phyloP scores from a whole-genome alignment of 1,284 basidiomycete species.

The Apiotrichum gamsii region DNA sequence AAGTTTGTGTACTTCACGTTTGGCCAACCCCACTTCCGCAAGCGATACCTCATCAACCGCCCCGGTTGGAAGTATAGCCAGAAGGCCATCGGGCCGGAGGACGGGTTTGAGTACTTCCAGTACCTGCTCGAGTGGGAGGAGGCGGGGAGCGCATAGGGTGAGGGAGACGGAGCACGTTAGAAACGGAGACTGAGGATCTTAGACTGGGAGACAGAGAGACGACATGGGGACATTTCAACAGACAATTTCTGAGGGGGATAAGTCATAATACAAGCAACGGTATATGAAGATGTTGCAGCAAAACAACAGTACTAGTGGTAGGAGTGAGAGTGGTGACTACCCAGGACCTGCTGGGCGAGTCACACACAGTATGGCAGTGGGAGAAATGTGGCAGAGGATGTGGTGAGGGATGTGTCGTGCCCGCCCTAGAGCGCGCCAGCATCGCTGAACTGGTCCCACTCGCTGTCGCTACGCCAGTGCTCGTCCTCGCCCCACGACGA shows the following conservation, averaged over 20 bases:
- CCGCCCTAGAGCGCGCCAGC: too few species aligned
- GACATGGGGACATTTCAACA: too few species aligned
- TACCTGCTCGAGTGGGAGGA: constrained; percentile 52
- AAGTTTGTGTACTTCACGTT: constrained; percentile 80
- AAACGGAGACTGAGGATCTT: too few species aligned
- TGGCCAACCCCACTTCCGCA: constrained; percentile 84
- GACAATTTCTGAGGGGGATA: not conserved
- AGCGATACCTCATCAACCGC: constrained; percentile 54
- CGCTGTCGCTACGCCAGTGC: constrained; percentile 6
- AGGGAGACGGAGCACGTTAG: too few species aligned
- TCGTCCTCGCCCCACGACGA: constrained; percentile 13
- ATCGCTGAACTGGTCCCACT: constrained; percentile 14
- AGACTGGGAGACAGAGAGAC: too few species aligned
- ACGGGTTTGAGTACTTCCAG: constrained; percentile 79
- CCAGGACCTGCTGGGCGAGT: too few species aligned
- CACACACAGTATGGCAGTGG: too few species aligned
- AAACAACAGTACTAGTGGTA: not conserved
- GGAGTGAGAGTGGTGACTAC: not conserved
- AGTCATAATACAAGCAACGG: not conserved
- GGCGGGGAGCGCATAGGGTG: not conserved
- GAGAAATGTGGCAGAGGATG: too few species aligned
- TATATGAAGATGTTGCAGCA: not conserved
- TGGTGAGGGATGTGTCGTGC: too few species aligned
- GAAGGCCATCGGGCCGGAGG: constrained; percentile 49
- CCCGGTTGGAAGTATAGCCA: constrained; percentile 32